A percentile compares a stretch with the other conserved stretches of the same genome.
Evolutionary conservation across 345 rosid species (phyloP).

Genomic region (Gossypium bickii): DNA sequence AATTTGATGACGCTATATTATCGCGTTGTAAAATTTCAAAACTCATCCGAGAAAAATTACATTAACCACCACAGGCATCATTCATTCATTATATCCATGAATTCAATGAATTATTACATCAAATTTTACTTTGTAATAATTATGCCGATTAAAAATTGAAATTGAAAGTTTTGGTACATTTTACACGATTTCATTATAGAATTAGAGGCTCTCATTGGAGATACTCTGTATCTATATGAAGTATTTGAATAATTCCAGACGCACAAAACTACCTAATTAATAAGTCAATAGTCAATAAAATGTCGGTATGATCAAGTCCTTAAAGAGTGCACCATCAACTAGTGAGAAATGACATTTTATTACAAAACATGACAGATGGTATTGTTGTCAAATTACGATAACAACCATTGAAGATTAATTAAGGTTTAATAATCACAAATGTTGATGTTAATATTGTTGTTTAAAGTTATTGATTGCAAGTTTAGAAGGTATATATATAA

Average conservation of each 20-base stretch:
- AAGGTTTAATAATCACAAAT: background rate
- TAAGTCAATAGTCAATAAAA: background rate
- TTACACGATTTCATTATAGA: too few species aligned
- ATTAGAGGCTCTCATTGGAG: too few species aligned
- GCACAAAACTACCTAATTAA: background rate
- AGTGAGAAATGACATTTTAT: background rate
- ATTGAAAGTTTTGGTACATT: too few species aligned
- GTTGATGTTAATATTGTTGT: background rate
- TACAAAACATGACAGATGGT: background rate
- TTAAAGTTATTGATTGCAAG: background rate
- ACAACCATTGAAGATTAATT: background rate
- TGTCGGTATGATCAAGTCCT: background rate
- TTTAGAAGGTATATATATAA: background rate
- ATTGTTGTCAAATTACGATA: background rate
- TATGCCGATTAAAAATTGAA: too few species aligned
- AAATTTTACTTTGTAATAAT: background rate
- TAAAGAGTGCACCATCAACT: background rate
- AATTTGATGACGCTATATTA: too few species aligned
- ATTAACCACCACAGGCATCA: too few species aligned
- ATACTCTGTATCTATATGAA: background rate
- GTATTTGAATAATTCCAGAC: background rate
- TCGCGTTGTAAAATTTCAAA: too few species aligned
- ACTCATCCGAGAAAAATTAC: too few species aligned
- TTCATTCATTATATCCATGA: background rate
- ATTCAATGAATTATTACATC: background rate